Base-by-base conservation (phyloP, 2,329 filamentous ascomycete genomes). In the Aspergillus alliaceus region DNA sequence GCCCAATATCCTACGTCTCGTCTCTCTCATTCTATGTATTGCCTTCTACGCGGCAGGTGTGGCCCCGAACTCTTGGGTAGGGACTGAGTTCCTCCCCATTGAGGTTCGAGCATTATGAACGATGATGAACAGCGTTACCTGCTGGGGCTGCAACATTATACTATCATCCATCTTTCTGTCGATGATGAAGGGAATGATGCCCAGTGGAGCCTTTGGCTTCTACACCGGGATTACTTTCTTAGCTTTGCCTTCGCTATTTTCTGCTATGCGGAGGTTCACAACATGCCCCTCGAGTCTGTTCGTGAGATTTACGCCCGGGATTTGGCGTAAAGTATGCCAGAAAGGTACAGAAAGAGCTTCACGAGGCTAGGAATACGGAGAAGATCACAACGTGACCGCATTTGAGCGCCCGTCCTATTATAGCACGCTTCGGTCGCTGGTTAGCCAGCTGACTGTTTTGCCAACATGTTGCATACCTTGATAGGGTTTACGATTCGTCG, bases 201-300 rank as follows among this genome's bases (percentile, higher is more conserved):
- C 80, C 0, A 77, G 72, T 6, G 80, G 80, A 1, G 76, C 79
- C 0, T 83, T 82, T 57, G 79, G 78, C 4, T 82, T 83, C 64
- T 83, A 82, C 56, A 75, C 79, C 1, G 77, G 70, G 0, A 79
- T 82, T 82, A 79, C 60, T 73, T 79, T 54, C 61, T 79, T 31
- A 15, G 44, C 4, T 47, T 47, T 20, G 11, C 35, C 5, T 72
- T 78, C 54, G 74, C 83, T 24, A 74, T 77, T 53, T 78, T 82
- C 69, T 82, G 72, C 61, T 84, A 82, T 61, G 81, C 81, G 0
- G 80, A 84, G 59, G 80, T 82, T 2, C 82, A 82, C 61, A 81
- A 82, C 11, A 79, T 84, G 75, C 78, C 81, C 18, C 69, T 84
- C 3, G 83, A 85, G 63, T 80, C 81, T 47, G 77, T 84, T n/a